Evolutionary conservation across 2,329 filamentous ascomycete species (phyloP).

Genomic region (Talaromyces sp.): DNA sequence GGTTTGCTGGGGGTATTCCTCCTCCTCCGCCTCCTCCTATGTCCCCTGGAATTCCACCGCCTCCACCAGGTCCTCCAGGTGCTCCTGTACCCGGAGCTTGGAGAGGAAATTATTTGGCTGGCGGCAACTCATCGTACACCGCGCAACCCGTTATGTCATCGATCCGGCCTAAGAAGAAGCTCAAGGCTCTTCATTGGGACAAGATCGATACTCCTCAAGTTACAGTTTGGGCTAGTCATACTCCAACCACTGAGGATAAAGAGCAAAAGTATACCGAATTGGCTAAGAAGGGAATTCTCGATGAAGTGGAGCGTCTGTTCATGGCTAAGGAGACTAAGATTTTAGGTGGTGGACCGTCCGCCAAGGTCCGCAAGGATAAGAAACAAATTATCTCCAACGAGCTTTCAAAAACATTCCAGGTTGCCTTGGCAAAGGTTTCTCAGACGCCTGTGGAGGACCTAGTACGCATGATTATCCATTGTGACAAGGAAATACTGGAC

Average conservation of each 20-base stretch:
- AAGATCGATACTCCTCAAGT: constrained; percentile 90
- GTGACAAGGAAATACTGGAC: constrained; percentile 80
- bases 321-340: constrained; percentile 94
- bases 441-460: constrained; percentile 75
- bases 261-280: constrained; percentile 96
- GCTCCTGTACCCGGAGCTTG: constrained; percentile 53
- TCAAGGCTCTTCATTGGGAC: constrained; percentile 98
- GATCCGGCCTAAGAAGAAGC: constrained; percentile 94
- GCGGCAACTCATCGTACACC: constrained; percentile 50
- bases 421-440: constrained; percentile 91
- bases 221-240: constrained; percentile 86
- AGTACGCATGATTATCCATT: constrained; percentile 90
- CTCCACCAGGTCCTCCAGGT: constrained; percentile 56
- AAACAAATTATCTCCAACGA: constrained; percentile 94
- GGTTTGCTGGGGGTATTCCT: constrained; percentile 29
- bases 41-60: constrained; percentile 38
- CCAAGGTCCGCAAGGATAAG: constrained; percentile 83
- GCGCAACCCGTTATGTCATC: constrained; percentile 67
- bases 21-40: constrained; percentile 47
- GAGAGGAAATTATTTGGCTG: constrained; percentile 68
- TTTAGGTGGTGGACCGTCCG: constrained; percentile 58
- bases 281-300: constrained; percentile 87
- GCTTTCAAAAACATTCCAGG: constrained; percentile 84
- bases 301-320: constrained; percentile 96
- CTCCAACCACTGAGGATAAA: constrained; percentile 77